Conservation (phyloP, 495 filamentous ascomycete species). For the Apodospora peruviana region DNA sequence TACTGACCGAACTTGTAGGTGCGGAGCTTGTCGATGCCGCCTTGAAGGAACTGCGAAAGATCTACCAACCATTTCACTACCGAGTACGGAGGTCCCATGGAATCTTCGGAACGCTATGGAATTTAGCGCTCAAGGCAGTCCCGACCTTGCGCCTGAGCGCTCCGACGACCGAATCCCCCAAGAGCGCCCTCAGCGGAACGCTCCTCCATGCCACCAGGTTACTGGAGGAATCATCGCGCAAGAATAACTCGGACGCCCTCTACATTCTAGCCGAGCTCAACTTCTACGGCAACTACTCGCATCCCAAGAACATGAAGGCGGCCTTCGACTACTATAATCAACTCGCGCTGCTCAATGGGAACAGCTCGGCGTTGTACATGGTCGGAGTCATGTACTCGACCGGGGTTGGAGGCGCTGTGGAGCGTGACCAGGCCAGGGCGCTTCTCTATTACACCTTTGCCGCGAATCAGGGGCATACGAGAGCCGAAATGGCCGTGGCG, state of each 20-base stretch:
- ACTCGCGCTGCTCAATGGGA: conserved; percentile 72
- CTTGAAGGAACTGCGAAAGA: conserved; percentile 35
- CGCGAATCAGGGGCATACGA: conserved; percentile 73
- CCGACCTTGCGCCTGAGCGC: conserved; percentile 38
- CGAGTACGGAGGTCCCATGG: conserved; percentile 32
- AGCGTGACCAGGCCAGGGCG: conserved; percentile 86
- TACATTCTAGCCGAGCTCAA: conserved; percentile 91
- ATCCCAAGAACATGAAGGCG: conserved; percentile 75
- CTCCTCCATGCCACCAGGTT: conserved; percentile 62
- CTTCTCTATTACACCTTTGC: conserved; percentile 93
- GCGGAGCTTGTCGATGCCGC: conserved; percentile 41
- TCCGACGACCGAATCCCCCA: conserved; percentile 26
- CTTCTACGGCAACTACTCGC: conserved; percentile 90
- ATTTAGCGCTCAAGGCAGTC: conserved; percentile 32
- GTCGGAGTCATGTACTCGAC: conserved; percentile 95
- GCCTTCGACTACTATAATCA: conserved; percentile 79
- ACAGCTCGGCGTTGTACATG: conserved; percentile 91
- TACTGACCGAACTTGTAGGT: conserved; percentile 23
- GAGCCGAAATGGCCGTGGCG: conserved; percentile 89
- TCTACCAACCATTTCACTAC: conserved; percentile 29
- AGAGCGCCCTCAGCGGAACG: conserved; percentile 24
- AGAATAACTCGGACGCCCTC: conserved; percentile 81
- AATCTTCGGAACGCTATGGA: conserved; percentile 30
- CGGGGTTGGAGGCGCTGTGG: conserved; percentile 75
- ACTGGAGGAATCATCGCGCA: conserved; percentile 66